phyloP scores from a whole-genome alignment of 345 rosid species.

The Cardiospermum halicacabum region DNA sequence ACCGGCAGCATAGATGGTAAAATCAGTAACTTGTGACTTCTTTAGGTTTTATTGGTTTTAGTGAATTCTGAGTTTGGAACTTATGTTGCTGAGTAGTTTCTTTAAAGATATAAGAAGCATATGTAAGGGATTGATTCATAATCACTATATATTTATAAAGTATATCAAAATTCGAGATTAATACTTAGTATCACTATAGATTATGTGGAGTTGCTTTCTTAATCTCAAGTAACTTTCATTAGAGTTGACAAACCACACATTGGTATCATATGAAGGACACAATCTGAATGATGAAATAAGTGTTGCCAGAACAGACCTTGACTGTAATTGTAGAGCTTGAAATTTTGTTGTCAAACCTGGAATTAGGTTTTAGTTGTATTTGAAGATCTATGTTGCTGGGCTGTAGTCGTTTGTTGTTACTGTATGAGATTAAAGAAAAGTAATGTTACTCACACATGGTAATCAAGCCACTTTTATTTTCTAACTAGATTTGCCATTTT shows the following conservation, averaged over 20 bases:
- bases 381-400: neutral
- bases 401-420: neutral
- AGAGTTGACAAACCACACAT: neutral
- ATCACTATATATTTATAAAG: neutral
- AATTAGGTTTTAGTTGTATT: neutral
- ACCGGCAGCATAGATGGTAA: slow-evolving; percentile 93
- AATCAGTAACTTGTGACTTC: slow-evolving; percentile 1
- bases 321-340: neutral
- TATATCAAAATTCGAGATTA: neutral
- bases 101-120: neutral
- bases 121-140: neutral
- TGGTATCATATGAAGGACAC: neutral
- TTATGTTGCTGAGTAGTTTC: neutral
- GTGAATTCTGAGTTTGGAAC: neutral
- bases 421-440: neutral
- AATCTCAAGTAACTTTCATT: neutral
- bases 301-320: neutral
- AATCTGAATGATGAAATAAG: neutral
- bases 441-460: neutral
- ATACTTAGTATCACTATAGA: neutral
- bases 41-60: neutral
- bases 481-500: neutral
- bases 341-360: neutral
- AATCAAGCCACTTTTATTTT: too few relatives aligned
- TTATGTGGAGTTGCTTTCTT: neutral